These are phyloP conservation scores for Yueomyces sp. DNA, from an alignment of 805 yeast species.

Conservation along the genomic window DNA sequence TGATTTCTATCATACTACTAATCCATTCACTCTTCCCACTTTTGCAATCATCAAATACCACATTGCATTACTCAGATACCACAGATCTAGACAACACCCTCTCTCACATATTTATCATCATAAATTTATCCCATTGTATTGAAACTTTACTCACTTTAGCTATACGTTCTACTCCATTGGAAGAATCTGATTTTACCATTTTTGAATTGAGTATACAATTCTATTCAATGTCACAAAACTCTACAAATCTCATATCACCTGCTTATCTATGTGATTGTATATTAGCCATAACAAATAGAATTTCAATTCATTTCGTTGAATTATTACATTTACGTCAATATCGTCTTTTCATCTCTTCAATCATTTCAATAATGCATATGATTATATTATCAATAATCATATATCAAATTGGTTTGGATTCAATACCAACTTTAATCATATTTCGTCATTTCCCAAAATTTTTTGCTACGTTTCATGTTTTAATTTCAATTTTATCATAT, in stretches of 20 bases:
- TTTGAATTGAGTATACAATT: slow-evolving; percentile 19
- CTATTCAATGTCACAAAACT: slow-evolving; percentile 7
- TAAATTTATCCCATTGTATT: slow-evolving; percentile 31
- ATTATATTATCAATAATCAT: slow-evolving; percentile 32
- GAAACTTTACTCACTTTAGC: slow-evolving; percentile 40
- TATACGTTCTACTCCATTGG: slow-evolving; percentile 25
- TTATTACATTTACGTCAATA: slow-evolving; percentile 37
- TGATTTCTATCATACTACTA: too few species aligned
- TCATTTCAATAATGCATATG: slow-evolving; percentile 42
- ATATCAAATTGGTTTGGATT: slow-evolving; percentile 27
- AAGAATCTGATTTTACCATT: slow-evolving; percentile 17
- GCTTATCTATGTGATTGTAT: slow-evolving; percentile 22
- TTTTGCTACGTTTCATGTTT: slow-evolving; percentile 34
- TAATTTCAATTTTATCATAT: slow-evolving; percentile 43
- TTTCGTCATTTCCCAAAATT: slow-evolving; percentile 54
- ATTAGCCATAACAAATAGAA: slow-evolving; percentile 44
- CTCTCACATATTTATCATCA: slow-evolving; percentile 4
- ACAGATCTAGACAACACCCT: slow-evolving; percentile 1
- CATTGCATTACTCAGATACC: neutral
- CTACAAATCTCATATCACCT: neutral
- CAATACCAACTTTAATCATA: slow-evolving; percentile 45
- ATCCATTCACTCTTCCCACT: too few species aligned
- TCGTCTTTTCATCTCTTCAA: slow-evolving; percentile 49
- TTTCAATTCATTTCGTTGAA: slow-evolving; percentile 51
- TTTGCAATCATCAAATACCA: neutral